Conservation (phyloP, 75 land plant species). For the Sequoiadendron giganteum region DNA sequence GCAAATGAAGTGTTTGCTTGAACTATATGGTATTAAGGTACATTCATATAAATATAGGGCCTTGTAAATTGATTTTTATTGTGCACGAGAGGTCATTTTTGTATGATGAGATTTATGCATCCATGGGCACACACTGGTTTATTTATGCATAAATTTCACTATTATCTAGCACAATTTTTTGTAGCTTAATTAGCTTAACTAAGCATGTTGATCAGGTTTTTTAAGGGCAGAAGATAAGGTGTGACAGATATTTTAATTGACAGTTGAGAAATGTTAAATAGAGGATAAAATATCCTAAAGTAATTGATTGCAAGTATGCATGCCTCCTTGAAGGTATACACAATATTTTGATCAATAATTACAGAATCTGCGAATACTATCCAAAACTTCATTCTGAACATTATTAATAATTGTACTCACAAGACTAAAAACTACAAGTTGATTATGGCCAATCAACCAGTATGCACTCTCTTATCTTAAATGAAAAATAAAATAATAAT, state of each 20-base stretch:
- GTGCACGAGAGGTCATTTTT: no score
- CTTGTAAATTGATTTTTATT: background rate
- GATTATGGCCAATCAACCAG: background rate
- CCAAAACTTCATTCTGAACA: background rate
- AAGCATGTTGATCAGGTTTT: background rate
- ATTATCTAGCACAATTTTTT: background rate
- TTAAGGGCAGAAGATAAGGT: background rate
- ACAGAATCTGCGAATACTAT: background rate
- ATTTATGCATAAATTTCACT: constrained; percentile 1
- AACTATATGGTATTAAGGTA: constrained; percentile 82
- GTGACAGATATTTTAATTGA: background rate
- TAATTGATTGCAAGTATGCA: background rate
- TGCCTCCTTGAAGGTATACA: background rate
- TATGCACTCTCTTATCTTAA: background rate
- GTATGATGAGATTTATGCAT: background rate
- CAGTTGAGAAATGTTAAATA: background rate
- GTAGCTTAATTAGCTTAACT: background rate
- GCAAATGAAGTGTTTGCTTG: constrained; percentile 73
- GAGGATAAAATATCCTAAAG: background rate
- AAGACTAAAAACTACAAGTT: background rate
- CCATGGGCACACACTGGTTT: background rate
- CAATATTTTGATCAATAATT: background rate
- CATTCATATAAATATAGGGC: background rate
- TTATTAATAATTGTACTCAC: background rate
- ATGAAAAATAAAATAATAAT: background rate